Percentiles rank a stretch among this genome's conserved stretches.
These are phyloP conservation scores for Solanum raphanifolium DNA, from an alignment of 257 asterid species.

Conservation along the genomic window DNA sequence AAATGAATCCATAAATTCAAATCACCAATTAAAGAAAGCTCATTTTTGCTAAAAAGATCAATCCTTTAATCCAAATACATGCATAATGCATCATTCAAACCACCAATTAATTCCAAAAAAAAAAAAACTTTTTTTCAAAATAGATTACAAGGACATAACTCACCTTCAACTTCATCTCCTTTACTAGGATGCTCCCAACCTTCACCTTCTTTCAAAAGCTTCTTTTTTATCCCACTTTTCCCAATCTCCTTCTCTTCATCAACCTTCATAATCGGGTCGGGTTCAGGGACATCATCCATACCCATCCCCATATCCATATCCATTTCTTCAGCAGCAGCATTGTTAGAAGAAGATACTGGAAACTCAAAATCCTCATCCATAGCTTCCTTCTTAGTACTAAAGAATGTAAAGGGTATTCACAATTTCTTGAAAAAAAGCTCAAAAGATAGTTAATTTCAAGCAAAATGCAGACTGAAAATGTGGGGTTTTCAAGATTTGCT, in stretches of 20 bases:
- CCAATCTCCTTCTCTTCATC: constrained; percentile 36
- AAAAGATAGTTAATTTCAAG: background rate
- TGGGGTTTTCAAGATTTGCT: background rate
- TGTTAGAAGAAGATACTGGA: constrained; percentile 11
- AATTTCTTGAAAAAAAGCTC: background rate
- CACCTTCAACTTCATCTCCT: constrained; percentile 45
- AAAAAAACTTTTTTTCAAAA: background rate
- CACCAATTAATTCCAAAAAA: background rate
- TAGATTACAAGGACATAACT: background rate
- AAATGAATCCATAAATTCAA: background rate
- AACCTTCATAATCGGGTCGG: constrained; percentile 14
- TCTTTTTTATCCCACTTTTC: constrained; percentile 25
- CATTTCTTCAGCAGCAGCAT: constrained; percentile 1
- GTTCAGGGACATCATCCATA: background rate
- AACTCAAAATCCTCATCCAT: constrained; percentile 33
- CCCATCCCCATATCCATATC: background rate
- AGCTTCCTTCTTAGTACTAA: background rate
- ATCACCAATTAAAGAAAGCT: background rate
- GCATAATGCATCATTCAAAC: background rate
- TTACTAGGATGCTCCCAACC: constrained; percentile 33
- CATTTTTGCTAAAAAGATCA: background rate
- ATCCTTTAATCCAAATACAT: background rate
- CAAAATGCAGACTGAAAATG: background rate
- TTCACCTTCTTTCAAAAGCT: constrained; percentile 34
- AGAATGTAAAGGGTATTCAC: background rate